Percentiles rank a stretch among this genome's conserved stretches.
Conservation (phyloP, 768 basidiomycete genomes). For the Lentinula detonsa region DNA sequence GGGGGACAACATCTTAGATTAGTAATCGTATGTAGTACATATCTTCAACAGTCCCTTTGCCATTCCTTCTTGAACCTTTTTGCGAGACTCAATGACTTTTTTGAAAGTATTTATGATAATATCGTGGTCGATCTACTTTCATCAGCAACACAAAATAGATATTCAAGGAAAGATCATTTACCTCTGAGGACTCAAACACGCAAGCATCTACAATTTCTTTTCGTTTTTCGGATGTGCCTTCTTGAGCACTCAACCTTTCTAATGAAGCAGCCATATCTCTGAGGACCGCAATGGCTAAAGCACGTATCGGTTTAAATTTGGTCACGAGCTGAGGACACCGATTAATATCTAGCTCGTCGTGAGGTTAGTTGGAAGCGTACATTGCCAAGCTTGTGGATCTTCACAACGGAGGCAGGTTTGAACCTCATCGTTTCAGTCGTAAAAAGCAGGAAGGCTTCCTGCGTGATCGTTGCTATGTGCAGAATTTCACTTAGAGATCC, state of each 20-base stretch:
- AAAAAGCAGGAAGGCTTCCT: slow-evolving; percentile 77
- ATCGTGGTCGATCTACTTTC: slow-evolving; percentile 53
- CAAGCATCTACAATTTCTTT: slow-evolving; percentile 48
- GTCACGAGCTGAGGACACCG: slow-evolving; percentile 46
- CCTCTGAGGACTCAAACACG: slow-evolving; percentile 31
- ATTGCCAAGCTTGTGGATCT: slow-evolving; percentile 65
- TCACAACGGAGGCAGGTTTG: slow-evolving; percentile 62
- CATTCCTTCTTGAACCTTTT: slow-evolving; percentile 64
- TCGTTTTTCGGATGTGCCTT: slow-evolving; percentile 47
- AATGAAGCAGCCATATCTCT: slow-evolving; percentile 54
- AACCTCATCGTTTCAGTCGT: slow-evolving; percentile 67
- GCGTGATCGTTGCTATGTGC: slow-evolving; percentile 66
- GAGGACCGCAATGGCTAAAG: slow-evolving; percentile 43
- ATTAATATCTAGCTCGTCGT: slow-evolving; percentile 6
- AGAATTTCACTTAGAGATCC: slow-evolving; percentile 51
- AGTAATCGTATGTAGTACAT: slow-evolving; percentile 28
- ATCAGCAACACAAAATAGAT: slow-evolving; percentile 1
- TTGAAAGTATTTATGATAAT: slow-evolving; percentile 57
- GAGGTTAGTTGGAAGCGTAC: slow-evolving; percentile 27
- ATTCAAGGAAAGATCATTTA: slow-evolving; percentile 12
- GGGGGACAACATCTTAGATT: not conserved
- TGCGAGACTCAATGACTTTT: slow-evolving; percentile 63
- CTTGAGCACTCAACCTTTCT: slow-evolving; percentile 41
- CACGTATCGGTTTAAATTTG: slow-evolving; percentile 57
- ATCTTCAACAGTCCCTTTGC: slow-evolving; percentile 64